These are phyloP conservation scores for Sarocladium kiliense DNA, from an alignment of 2,329 filamentous ascomycete species.

Conservation along the genomic window DNA sequence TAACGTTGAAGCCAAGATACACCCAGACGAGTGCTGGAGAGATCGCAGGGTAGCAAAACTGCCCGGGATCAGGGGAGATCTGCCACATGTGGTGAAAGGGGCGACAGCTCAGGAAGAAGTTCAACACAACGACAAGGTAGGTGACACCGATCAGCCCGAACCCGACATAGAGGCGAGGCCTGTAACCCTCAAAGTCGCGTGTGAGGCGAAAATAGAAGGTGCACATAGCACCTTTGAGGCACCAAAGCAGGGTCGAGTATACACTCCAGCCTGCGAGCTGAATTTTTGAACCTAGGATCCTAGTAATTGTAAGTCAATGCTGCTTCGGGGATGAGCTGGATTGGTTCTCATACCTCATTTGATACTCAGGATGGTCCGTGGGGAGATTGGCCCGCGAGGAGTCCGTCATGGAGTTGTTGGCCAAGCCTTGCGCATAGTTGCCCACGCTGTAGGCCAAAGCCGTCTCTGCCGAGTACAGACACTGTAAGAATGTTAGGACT, in stretches of 20 bases:
- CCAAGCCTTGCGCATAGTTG: conserved; percentile 42
- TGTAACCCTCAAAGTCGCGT: conserved; percentile 31
- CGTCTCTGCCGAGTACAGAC: conserved; percentile 47
- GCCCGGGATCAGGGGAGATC: conserved; percentile 52
- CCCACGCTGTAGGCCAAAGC: conserved; percentile 46
- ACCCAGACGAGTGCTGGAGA: conserved; percentile 46
- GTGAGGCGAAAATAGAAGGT: conserved; percentile 52
- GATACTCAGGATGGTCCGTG: conserved; percentile 39
- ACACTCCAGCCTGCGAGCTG: conserved; percentile 51
- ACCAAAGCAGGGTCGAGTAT: conserved; percentile 49
- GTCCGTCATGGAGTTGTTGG: conserved; percentile 53
- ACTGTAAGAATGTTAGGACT: conserved; percentile 23
- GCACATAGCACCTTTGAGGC: conserved; percentile 51
- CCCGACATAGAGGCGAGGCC: conserved; percentile 42
- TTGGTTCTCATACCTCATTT: conserved; percentile 22
- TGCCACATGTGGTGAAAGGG: conserved; percentile 54
- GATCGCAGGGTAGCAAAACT: conserved; percentile 38
- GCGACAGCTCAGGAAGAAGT: conserved; percentile 46
- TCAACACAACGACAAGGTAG: conserved; percentile 43
- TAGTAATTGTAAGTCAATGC: conserved; percentile 11
- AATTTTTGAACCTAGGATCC: conserved; percentile 51
- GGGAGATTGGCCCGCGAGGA: conserved; percentile 39
- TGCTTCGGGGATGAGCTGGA: not conserved
- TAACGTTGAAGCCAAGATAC: conserved; percentile 46
- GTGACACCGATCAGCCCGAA: conserved; percentile 43